Evolutionary conservation across 257 asterid genomes (phyloP), one percentile per base, ranked within the genome.

Genomic region (Verbascum thapsus): DNA sequence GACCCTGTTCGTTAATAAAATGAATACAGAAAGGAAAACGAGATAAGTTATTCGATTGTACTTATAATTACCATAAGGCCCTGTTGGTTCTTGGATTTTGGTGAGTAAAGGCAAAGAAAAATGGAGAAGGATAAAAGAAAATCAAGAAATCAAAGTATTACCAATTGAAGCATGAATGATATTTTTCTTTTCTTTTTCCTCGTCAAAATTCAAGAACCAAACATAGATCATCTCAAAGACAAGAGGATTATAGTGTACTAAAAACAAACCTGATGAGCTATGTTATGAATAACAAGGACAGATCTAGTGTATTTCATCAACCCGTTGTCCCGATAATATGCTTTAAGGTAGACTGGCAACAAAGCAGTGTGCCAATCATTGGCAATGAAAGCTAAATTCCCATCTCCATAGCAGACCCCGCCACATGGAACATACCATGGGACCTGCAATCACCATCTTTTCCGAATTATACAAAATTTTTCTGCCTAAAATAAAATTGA

Each of bases 351-450:
- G 53, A 94, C 99, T 0, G 99, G 97, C 72, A 94, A 66, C 42
- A 94, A 68, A 22, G 97, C 97, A 30, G 99, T 90, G 77, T 94
- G 99, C 99, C 99, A 94, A 74, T 94, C 99, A 64, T 94, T 90
- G 53, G 96, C 99, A 49, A 94, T 80, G 77, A 90, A 90, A 71
- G 75, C 96, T 70, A 94, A 74, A 73, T 94, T 94, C 75, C 97
- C 96, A 78, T 94, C 99, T 44, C 97, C 99, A 42, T 90, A 94
- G 85, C 99, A 94, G 72, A 85, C 65, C 53, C 99, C 99, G 5
- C 99, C 99, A 71, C 99, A 94, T 9, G 97, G 97, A 57, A 94
- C 97, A 69, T 87, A 44, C 99, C 97, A 94, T 63, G 99, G 97
- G 68, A 94, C 87, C 99, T 94, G 81, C 41, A 55, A 26, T 53